Base-by-base conservation (phyloP, 371 early-diverging fungal genomes). In the Mortierella sp. region DNA sequence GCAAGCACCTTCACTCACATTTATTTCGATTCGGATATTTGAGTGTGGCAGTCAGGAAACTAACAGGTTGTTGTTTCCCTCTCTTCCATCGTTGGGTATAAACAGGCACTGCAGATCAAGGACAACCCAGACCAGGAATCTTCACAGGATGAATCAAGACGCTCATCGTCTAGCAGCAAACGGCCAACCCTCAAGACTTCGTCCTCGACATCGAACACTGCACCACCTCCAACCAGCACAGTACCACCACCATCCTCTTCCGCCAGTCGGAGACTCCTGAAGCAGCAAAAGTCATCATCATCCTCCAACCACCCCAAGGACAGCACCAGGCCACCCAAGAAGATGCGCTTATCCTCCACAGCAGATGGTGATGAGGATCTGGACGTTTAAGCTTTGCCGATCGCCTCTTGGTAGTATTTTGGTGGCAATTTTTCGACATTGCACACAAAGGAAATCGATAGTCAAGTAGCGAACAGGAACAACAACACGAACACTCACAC, bases 121-220 rank as follows among this genome's bases (percentile, higher is more conserved):
- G 92, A 91, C 70, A 90, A 91, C 46, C 89, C 87, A 55, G 92
- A 91, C 12, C 89, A 89, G 41, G 92, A 92, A 29, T 92, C 92
- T 21, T 91, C 91, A 43, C 91, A 91, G 84, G 92, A 92, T 77
- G 92, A 92, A 44, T 75, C 75, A 14, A 80, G 72, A 54, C 76
- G 87, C 6, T 74, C 82, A 35, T 78, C 82, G 16, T 54, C 75
- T 2, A 76, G 73, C 16, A 82, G 54, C 71, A 86, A 86, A 51
- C 75, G 87, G 32, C 87, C 83, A 29, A 78, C 68, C 68, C 72
- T 68, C 38, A 85, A 85, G 72, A 74, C 81, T n/a, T 81, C 85
- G 14, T 58, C 70, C 5, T 71, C 82, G 6, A 56, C 74, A 12
- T 49, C 81, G 21, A 82, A 68, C 58, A 70, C 51, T 35, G 72